Base-by-base conservation (phyloP, 2,329 filamentous ascomycete genomes). In the Coleophoma cylindrospora region DNA sequence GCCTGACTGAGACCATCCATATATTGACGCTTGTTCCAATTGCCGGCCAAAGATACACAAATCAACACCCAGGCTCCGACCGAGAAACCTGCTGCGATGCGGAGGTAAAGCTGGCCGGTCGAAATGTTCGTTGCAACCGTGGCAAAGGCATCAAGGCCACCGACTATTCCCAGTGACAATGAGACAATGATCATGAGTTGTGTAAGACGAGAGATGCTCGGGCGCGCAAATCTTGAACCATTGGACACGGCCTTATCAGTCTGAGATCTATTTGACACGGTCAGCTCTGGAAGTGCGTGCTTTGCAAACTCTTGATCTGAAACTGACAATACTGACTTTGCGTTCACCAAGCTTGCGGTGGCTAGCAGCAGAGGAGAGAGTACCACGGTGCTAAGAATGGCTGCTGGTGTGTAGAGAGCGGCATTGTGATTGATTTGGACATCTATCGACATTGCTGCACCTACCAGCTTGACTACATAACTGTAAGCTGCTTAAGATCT, bases 371-470 rank as follows among this genome's bases (percentile, higher is more conserved):
- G 12, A 14, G 48, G 48, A 17, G 48, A 50, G 5, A 50, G 43
- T 3, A 45, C 48, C 15, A 50, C 41, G 11, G 48, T 45, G 48
- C 34, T 50, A 12, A 50, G 41, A 32, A 50, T 50, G 13, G 48
- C 33, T 15, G 48, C 48, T 11, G 48, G 41, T 14, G 34, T 46
- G 15, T 19, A 22, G 14, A 50, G 41, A 33, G 13, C 19, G 9
- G 48, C 11, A 21, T 50, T 50, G 3, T 34, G 4, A 14, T 27
- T 46, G n/a, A 50, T 27, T 36, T 46, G 10, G 55, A 62, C 43
- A 51, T 61, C 12, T 54, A 57, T 22, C 53, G 61, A 21, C 62
- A 62, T 50, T 54, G 57, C 15, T 52, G 61, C 34, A 57, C 57
- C 1, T 52, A 63, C 45, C 54, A 57, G 13, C 34, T 50, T 50